Evolutionary conservation across 805 yeast genomes (phyloP).

Genomic region (Hanseniaspora meyeri): DNA sequence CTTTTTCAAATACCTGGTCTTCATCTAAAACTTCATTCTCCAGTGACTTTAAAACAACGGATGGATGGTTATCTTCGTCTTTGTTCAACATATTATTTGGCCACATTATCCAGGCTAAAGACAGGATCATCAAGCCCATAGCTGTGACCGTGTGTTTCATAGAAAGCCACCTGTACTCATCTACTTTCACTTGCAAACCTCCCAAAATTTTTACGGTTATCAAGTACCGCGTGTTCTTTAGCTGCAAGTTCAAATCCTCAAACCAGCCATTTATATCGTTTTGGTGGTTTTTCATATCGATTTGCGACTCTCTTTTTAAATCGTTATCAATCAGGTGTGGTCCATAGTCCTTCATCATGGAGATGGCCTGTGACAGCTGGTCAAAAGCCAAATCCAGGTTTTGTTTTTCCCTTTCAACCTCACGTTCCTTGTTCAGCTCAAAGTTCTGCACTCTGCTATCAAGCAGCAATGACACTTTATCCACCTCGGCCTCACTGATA

Average conservation of each 20-base stretch:
- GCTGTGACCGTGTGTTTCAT: constrained; percentile 80
- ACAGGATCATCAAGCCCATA: constrained; percentile 45
- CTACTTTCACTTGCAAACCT: constrained; percentile 75
- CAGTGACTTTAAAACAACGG: constrained; percentile 10
- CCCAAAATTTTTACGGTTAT: constrained; percentile 72
- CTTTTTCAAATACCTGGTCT: neutral
- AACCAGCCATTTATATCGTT: constrained; percentile 71
- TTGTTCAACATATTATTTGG: constrained; percentile 31
- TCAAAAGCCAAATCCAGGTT: constrained; percentile 55
- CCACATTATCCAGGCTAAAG: constrained; percentile 40
- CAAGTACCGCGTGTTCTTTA: constrained; percentile 74
- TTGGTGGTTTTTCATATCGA: constrained; percentile 74
- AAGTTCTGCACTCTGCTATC: constrained; percentile 88
- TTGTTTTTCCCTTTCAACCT: constrained; percentile 57
- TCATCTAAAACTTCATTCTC: constrained; percentile 12
- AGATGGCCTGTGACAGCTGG: constrained; percentile 58
- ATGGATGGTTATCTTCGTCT: constrained; percentile 17
- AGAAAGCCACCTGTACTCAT: constrained; percentile 82
- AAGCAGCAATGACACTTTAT: constrained; percentile 76
- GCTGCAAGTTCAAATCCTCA: constrained; percentile 50
- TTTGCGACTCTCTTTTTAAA: constrained; percentile 63
- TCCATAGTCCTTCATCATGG: constrained; percentile 62
- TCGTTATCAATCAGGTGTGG: constrained; percentile 47
- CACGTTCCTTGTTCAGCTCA: constrained; percentile 59
- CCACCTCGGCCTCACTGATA: constrained; percentile 47